A percentile compares a stretch with the other conserved stretches of the same genome.
Evolutionary conservation across 352 stramenopile genomes (phyloP).

Genomic region (Globisporangium radiosum): DNA sequence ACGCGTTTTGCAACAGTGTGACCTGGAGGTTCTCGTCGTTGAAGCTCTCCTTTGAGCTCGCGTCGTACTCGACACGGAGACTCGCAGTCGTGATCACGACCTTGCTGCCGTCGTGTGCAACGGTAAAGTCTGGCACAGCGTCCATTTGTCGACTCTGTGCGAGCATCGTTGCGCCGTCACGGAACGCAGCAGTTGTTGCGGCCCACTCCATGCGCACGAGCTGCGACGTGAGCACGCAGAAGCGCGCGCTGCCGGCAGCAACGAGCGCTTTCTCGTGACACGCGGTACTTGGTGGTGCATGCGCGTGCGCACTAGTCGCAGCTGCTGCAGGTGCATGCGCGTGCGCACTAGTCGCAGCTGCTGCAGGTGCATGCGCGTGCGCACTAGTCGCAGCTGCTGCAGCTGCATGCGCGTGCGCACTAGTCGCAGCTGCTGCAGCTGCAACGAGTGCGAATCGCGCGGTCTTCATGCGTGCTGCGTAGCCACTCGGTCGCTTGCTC

Average conservation of each 20-base stretch:
- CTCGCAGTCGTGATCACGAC: constrained; percentile 16
- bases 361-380: background rate
- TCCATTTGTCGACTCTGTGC: constrained; percentile 17
- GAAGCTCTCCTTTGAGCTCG: constrained; percentile 16
- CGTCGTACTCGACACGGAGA: constrained; percentile 17
- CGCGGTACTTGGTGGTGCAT: background rate
- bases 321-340: background rate
- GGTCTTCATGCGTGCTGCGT: constrained; percentile 2
- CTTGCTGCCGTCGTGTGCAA: constrained; percentile 10
- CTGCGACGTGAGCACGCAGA: constrained; percentile 29
- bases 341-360: background rate
- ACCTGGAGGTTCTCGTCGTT: constrained; percentile 23
- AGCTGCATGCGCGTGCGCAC: too few species aligned
- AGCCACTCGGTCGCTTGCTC: background rate
- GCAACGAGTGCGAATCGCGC: background rate
- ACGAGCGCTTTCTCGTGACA: constrained; percentile 18
- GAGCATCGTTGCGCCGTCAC: constrained; percentile 18
- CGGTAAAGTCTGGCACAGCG: constrained; percentile 13
- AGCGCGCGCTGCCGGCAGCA: constrained; percentile 19
- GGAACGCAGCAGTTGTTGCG: constrained; percentile 3
- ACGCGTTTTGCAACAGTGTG: constrained; percentile 1
- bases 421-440: background rate
- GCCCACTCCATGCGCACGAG: constrained; percentile 32
- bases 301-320: background rate
- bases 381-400: too few species aligned